Evolutionary conservation across 1,284 basidiomycete genomes (phyloP).

Genomic region (Phaffia rhodozyma): DNA sequence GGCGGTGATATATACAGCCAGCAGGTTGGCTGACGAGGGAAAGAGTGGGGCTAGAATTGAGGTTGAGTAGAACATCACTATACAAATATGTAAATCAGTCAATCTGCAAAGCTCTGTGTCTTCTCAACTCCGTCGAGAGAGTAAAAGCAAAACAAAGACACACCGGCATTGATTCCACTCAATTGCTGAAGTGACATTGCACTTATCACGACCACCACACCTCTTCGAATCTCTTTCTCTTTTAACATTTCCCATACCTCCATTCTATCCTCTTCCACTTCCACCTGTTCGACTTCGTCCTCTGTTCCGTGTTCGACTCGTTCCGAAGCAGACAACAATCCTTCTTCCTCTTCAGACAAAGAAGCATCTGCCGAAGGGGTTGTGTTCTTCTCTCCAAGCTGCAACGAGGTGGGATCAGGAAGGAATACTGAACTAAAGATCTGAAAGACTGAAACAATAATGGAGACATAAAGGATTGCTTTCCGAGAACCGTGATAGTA

Average conservation of each 20-base stretch:
- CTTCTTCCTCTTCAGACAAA: neutral
- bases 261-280: neutral
- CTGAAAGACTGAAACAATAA: constrained; percentile 29
- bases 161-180: constrained; percentile 17
- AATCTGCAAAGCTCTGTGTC: no score
- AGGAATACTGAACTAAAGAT: constrained; percentile 19
- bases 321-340: neutral
- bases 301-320: neutral
- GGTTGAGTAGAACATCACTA: constrained; percentile 35
- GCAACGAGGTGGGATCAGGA: neutral
- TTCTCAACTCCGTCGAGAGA: no score
- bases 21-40: constrained; percentile 26
- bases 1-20: constrained; percentile 31
- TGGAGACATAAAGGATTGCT: constrained; percentile 29
- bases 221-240: neutral
- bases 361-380: neutral
- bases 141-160: no score
- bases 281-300: neutral
- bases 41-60: constrained; percentile 33
- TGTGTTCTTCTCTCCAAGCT: neutral
- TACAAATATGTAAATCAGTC: neutral
- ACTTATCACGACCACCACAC: neutral
- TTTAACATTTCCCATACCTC: neutral
- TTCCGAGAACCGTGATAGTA: constrained; percentile 15
- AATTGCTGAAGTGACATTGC: constrained; percentile 1